phyloP scores from a whole-genome alignment of 768 basidiomycete species.

The Psilocybe cubensis region DNA sequence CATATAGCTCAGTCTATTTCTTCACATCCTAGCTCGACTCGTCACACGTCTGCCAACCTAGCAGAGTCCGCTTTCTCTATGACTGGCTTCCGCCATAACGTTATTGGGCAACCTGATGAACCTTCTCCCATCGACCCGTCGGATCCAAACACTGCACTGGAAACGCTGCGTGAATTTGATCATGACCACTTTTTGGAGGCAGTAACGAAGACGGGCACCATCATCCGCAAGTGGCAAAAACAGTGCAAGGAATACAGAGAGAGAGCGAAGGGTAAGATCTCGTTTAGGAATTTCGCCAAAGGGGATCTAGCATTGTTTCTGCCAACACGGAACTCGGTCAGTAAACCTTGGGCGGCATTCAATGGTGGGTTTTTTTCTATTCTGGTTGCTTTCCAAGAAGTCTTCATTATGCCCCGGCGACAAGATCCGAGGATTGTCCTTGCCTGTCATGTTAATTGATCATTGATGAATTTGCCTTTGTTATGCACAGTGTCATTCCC shows the following conservation, averaged over 20 bases:
- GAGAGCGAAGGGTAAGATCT: constrained; percentile 94
- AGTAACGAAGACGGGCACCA: constrained; percentile 79
- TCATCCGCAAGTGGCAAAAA: constrained; percentile 96
- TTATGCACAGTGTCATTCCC: constrained; percentile 81
- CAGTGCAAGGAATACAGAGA: constrained; percentile 96
- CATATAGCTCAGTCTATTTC: constrained; percentile 61
- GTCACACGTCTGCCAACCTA: constrained; percentile 44
- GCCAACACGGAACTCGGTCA: constrained; percentile 91
- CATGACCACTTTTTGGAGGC: constrained; percentile 87
- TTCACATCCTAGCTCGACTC: constrained; percentile 53
- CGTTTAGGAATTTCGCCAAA: constrained; percentile 93
- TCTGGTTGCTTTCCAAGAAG: neutral
- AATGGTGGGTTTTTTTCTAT: constrained; percentile 64
- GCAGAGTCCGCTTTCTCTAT: constrained; percentile 53
- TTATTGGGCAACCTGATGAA: constrained; percentile 55
- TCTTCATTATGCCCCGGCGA: neutral
- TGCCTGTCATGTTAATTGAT: neutral
- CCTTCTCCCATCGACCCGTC: constrained; percentile 80
- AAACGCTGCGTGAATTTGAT: constrained; percentile 73
- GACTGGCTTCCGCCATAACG: constrained; percentile 53
- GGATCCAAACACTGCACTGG: constrained; percentile 71
- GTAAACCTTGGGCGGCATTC: constrained; percentile 98
- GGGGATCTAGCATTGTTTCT: constrained; percentile 96
- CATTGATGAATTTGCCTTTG: constrained; percentile 16
- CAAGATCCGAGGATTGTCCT: constrained; percentile 40